phyloP scores from a whole-genome alignment of 2,329 filamentous ascomycete genomes.

The Calonectria ilicicola region DNA sequence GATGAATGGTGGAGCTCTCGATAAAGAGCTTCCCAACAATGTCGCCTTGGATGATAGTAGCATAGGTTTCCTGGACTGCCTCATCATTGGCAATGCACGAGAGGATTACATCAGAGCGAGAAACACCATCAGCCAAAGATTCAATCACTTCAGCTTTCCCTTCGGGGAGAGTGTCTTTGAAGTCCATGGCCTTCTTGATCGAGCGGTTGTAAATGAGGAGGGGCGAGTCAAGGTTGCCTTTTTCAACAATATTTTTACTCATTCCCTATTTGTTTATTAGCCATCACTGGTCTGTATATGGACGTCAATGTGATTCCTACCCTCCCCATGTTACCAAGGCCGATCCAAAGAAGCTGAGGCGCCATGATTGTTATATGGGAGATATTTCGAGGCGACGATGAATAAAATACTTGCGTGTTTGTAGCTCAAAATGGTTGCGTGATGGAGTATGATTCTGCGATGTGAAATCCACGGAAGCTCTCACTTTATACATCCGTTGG shows the following conservation, averaged over 20 bases:
- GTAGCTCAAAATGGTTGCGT: neutral
- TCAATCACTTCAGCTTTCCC: slow-evolving; percentile 74
- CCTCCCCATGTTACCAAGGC: slow-evolving; percentile 89
- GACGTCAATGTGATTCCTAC: slow-evolving; percentile 58
- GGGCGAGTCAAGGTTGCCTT: slow-evolving; percentile 77
- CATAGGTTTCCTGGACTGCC: slow-evolving; percentile 74
- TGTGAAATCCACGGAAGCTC: no score
- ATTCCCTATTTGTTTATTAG: slow-evolving; percentile 71
- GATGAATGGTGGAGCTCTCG: slow-evolving; percentile 90
- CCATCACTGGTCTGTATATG: neutral
- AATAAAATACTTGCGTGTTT: neutral
- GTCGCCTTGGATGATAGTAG: slow-evolving; percentile 63
- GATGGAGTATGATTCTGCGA: neutral
- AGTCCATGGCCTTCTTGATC: slow-evolving; percentile 70
- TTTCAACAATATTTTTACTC: slow-evolving; percentile 85
- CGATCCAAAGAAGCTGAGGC: slow-evolving; percentile 79
- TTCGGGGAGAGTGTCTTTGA: slow-evolving; percentile 69
- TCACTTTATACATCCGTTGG: slow-evolving; percentile 2
- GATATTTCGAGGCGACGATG: neutral
- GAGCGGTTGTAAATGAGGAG: slow-evolving; percentile 87
- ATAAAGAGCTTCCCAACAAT: slow-evolving; percentile 82
- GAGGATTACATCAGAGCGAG: slow-evolving; percentile 82
- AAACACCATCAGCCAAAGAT: slow-evolving; percentile 74
- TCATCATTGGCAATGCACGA: slow-evolving; percentile 83
- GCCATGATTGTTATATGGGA: slow-evolving; percentile 55